These are phyloP conservation scores for Alternaria triticina DNA, from an alignment of 2,329 filamentous ascomycete genomes.

Conservation along the genomic window DNA sequence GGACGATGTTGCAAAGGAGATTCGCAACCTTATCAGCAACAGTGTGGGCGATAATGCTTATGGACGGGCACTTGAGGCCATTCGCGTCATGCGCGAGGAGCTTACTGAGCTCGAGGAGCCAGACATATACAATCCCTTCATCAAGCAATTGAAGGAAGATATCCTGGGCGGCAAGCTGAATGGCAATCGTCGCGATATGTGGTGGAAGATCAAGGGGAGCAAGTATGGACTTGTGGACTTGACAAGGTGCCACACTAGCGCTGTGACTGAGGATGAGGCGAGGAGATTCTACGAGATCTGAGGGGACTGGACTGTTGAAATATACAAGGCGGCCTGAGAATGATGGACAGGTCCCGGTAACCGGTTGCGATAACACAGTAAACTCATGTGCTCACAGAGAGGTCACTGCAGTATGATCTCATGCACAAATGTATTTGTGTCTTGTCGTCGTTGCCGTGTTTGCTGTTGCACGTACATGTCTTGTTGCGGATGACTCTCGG, in stretches of 20 bases:
- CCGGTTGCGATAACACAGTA: too few species aligned
- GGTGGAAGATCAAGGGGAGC: conserved; percentile 73
- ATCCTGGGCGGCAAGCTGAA: conserved; percentile 73
- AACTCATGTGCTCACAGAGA: too few species aligned
- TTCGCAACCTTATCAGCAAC: conserved; percentile 70
- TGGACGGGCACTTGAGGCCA: conserved; percentile 73
- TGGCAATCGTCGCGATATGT: conserved; percentile 81
- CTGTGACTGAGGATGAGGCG: conserved; percentile 74
- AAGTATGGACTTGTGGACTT: conserved; percentile 76
- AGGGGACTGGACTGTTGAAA: background rate
- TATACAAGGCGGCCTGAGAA: background rate
- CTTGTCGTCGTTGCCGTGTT: background rate
- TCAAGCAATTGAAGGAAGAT: conserved; percentile 73
- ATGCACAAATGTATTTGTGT: background rate
- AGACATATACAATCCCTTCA: conserved; percentile 75
- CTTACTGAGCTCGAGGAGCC: conserved; percentile 78
- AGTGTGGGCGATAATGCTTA: conserved; percentile 81
- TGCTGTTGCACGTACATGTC: background rate
- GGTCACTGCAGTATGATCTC: background rate
- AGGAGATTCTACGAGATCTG: conserved; percentile 45
- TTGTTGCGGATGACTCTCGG: background rate
- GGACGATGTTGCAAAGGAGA: conserved; percentile 75
- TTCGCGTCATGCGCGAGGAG: conserved; percentile 80
- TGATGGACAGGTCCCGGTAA: background rate
- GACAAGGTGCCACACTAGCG: conserved; percentile 66